A percentile compares a stretch with the other conserved stretches of the same genome.
phyloP scores from a whole-genome alignment of 805 yeast genomes.

The Zygotorulaspora chibaensis region DNA sequence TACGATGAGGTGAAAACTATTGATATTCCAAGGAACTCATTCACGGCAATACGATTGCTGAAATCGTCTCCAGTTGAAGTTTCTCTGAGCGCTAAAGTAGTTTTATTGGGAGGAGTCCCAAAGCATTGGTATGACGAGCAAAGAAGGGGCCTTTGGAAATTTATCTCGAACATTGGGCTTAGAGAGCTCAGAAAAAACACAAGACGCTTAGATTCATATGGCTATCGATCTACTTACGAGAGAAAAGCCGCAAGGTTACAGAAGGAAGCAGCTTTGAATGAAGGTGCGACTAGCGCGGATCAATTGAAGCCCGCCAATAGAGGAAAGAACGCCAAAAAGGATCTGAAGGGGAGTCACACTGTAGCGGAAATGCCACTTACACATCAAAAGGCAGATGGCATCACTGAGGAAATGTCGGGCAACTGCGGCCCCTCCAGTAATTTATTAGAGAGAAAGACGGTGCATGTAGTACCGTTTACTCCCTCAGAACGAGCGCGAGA shows the following conservation, averaged over 20 bases:
- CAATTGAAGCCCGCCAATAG: background rate
- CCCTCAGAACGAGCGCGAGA: too few species aligned
- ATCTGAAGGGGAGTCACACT: background rate
- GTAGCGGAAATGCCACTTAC: background rate
- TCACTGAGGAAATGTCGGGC: too few species aligned
- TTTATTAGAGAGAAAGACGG: too few species aligned
- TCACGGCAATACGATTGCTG: conserved; percentile 55
- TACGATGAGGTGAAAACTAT: conserved; percentile 7
- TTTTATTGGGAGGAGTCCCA: conserved; percentile 58
- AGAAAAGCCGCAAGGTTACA: background rate
- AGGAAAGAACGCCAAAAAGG: background rate
- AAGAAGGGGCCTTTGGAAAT: conserved; percentile 10
- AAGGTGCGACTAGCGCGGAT: background rate
- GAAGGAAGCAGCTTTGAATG: conserved; percentile 1
- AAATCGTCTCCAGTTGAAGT: conserved; percentile 50
- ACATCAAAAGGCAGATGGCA: too few species aligned
- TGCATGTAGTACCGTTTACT: too few species aligned
- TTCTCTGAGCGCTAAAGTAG: conserved; percentile 43
- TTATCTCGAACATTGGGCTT: conserved; percentile 4
- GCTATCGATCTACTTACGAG: conserved; percentile 13
- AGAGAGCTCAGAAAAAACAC: conserved; percentile 10
- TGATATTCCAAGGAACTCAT: conserved; percentile 48
- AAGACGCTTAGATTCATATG: conserved; percentile 6
- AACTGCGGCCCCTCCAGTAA: too few species aligned
- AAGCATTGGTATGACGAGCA: conserved; percentile 44